Conservation (phyloP, 495 filamentous ascomycete genomes). For the Penicillium alfredii region DNA sequence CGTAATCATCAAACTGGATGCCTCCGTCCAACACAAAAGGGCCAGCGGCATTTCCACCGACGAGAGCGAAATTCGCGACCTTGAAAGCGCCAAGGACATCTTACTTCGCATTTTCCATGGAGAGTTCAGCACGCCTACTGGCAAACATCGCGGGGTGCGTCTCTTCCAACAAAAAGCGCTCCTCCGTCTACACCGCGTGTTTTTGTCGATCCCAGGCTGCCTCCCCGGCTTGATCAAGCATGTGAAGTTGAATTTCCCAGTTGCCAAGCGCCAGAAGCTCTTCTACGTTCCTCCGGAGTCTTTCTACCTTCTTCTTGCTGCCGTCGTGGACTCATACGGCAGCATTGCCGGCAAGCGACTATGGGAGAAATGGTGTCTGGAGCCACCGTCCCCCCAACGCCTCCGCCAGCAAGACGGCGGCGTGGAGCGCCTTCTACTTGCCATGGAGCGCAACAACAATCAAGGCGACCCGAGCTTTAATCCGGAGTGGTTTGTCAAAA, state of each 20-base stretch:
- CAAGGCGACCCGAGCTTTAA: constrained; percentile 28
- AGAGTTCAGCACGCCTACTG: constrained; percentile 25
- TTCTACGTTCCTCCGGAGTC: constrained; percentile 28
- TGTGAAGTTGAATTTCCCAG: constrained; percentile 11
- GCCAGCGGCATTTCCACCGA: constrained; percentile 3
- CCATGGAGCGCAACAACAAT: constrained; percentile 16
- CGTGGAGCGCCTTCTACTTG: constrained; percentile 20
- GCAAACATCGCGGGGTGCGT: constrained; percentile 8
- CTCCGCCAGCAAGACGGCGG: constrained; percentile 28
- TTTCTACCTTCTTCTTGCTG: constrained; percentile 46
- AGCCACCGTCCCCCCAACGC: constrained; percentile 12
- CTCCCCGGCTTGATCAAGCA: constrained; percentile 16
- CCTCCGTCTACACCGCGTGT: constrained; percentile 20
- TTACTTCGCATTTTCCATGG: constrained; percentile 29
- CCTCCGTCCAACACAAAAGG: constrained; percentile 11
- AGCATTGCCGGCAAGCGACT: constrained; percentile 34
- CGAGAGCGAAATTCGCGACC: constrained; percentile 5
- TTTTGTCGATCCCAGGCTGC: constrained; percentile 24
- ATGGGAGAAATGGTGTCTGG: constrained; percentile 40
- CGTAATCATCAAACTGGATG: constrained; percentile 37
- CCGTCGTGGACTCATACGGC: constrained; percentile 43
- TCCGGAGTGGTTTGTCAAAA: constrained; percentile 20
- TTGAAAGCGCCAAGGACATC: constrained; percentile 26
- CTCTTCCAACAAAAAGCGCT: constrained; percentile 28
- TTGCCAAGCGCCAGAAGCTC: constrained; percentile 12